Evolutionary conservation across 176 grass and related monocot genomes (phyloP).

Genomic region (Dactylis glomerata): DNA sequence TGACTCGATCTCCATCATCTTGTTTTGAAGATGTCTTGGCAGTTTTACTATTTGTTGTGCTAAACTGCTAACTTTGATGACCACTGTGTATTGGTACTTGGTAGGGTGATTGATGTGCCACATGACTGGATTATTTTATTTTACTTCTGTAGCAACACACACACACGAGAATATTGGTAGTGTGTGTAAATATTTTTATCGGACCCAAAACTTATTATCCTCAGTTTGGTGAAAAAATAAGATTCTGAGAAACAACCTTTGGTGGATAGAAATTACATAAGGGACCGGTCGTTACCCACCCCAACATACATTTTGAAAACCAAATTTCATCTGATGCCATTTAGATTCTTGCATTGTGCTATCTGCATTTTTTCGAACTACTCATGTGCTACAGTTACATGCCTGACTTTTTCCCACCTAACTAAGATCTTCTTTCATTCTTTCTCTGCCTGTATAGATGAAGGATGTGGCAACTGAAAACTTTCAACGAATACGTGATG

Average conservation of each 20-base stretch:
- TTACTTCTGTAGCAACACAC: neutral
- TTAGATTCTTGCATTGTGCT: conserved; percentile 13
- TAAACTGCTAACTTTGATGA: neutral
- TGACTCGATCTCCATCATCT: neutral
- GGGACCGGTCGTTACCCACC: neutral
- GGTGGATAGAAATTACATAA: conserved; percentile 10
- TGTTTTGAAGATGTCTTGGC: neutral
- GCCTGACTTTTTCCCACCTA: conserved; percentile 11
- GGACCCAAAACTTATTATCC: neutral
- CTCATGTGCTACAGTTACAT: neutral
- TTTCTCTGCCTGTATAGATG: conserved; percentile 56
- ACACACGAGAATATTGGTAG: neutral
- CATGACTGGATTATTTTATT: neutral
- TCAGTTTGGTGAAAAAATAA: neutral
- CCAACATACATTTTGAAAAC: neutral
- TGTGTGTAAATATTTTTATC: neutral
- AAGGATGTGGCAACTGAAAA: conserved; percentile 97
- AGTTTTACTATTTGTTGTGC: neutral
- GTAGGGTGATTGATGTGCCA: neutral
- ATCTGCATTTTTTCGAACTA: conserved; percentile 24
- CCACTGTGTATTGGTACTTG: neutral
- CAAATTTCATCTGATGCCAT: neutral
- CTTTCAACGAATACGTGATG: conserved; percentile 87
- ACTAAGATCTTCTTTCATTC: conserved; percentile 21
- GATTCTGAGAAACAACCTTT: neutral